Conservation (phyloP, 1,284 basidiomycete genomes). For the Waitea zeae region DNA sequence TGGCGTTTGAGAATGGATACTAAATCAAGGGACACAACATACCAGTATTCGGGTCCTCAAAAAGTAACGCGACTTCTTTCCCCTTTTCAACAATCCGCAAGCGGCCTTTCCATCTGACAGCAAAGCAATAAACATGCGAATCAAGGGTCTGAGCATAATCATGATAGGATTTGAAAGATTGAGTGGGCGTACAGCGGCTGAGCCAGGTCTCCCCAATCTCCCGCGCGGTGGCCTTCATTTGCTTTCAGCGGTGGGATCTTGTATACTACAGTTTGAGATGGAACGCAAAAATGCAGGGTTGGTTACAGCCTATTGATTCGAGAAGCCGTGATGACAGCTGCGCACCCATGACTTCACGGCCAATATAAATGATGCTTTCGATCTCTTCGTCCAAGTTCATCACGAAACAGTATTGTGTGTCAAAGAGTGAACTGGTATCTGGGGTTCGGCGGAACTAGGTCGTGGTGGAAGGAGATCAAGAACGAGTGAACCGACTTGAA, state of each 20-base stretch:
- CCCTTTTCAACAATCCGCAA: conserved; percentile 67
- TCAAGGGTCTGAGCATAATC: too few relatives aligned
- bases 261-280: conserved; percentile 31
- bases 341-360: conserved; percentile 68
- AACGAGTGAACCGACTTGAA: neutral
- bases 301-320: too few relatives aligned
- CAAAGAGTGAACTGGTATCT: too few relatives aligned
- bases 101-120: conserved; percentile 91
- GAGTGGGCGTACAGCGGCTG: too few relatives aligned
- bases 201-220: conserved; percentile 73
- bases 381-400: conserved; percentile 65
- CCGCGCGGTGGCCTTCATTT: conserved; percentile 75
- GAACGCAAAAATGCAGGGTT: too few relatives aligned
- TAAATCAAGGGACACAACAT: conserved; percentile 10
- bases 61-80: conserved; percentile 37
- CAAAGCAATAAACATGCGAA: too few relatives aligned
- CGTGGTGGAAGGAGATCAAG: conserved; percentile 17
- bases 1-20: too few relatives aligned
- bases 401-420: too few relatives aligned
- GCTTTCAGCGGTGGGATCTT: conserved; percentile 70
- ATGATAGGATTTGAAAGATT: too few relatives aligned
- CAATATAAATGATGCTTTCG: conserved; percentile 74
- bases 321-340: too few relatives aligned
- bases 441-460: too few relatives aligned
- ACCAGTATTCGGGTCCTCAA: conserved; percentile 70